A percentile compares a stretch with the other conserved stretches of the same genome.
These are phyloP conservation scores for Pseudocercospora musae DNA, from an alignment of 2,329 filamentous ascomycete species.

Conservation along the genomic window DNA sequence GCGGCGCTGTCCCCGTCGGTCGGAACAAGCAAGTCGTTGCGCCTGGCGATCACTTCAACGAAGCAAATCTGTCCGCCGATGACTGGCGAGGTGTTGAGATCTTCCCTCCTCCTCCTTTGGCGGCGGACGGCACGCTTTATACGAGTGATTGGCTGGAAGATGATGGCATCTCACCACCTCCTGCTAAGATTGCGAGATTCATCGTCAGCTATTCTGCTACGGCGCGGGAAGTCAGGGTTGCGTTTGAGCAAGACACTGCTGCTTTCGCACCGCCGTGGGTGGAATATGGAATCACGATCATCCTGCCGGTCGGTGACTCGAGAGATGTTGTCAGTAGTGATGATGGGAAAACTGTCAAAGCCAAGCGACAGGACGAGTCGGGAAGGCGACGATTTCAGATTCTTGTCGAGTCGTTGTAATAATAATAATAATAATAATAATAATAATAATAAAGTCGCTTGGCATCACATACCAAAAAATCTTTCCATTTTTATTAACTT, in stretches of 20 bases:
- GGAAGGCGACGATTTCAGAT: conserved; percentile 25
- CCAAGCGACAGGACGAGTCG: conserved; percentile 21
- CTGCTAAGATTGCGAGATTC: conserved; percentile 42
- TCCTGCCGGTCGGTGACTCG: conserved; percentile 51
- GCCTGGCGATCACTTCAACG: conserved; percentile 48
- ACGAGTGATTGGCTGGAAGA: conserved; percentile 54
- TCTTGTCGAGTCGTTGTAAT: too few relatives aligned
- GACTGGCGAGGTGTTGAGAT: conserved; percentile 58
- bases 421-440: too few relatives aligned
- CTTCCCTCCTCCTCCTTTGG: conserved; percentile 55
- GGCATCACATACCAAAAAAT: too few relatives aligned
- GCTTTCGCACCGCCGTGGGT: conserved; percentile 49
- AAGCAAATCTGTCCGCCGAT: conserved; percentile 48
- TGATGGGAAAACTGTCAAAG: conserved; percentile 19
- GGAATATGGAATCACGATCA: conserved; percentile 46
- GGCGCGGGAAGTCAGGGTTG: conserved; percentile 44
- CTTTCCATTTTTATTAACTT: too few relatives aligned
- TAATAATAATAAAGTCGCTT: too few relatives aligned
- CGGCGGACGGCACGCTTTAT: conserved; percentile 38
- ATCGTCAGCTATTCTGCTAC: conserved; percentile 46
- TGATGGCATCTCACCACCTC: conserved; percentile 51
- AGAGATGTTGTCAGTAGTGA: conserved; percentile 36
- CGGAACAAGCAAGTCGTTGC: conserved; percentile 51
- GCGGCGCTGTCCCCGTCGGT: conserved; percentile 54
- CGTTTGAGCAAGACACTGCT: conserved; percentile 40